Conservation (phyloP, 371 early-diverging fungal species). For the Cokeromyces recurvatus region DNA sequence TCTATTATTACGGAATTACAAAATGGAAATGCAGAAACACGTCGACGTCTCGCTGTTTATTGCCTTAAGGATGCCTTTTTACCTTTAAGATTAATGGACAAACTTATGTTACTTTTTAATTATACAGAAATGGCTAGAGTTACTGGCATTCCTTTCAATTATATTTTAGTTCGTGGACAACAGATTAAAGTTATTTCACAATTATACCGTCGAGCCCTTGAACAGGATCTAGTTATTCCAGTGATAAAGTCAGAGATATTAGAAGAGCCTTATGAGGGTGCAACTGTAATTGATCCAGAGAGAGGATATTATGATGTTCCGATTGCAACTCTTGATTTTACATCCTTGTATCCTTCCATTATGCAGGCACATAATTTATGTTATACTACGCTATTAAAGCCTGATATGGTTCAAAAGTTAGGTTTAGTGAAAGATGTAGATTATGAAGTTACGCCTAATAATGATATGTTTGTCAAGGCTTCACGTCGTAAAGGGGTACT, state of each 20-base stretch:
- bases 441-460: slow-evolving; percentile 87
- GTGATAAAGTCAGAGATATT: slow-evolving; percentile 74
- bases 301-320: slow-evolving; percentile 96
- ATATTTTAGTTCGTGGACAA: slow-evolving; percentile 94
- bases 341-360: slow-evolving; percentile 99
- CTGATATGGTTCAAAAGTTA: slow-evolving; percentile 54
- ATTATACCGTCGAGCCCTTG: slow-evolving; percentile 88
- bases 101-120: slow-evolving; percentile 97
- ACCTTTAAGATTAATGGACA: slow-evolving; percentile 96
- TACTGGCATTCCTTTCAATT: slow-evolving; percentile 97
- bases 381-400: slow-evolving; percentile 90
- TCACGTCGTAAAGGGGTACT: slow-evolving; percentile 84
- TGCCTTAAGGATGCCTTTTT: slow-evolving; percentile 99
- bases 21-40: slow-evolving; percentile 93
- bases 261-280: slow-evolving; percentile 97
- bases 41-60: slow-evolving; percentile 97
- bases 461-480: slow-evolving; percentile 82
- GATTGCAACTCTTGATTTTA: slow-evolving; percentile 99
- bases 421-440: slow-evolving; percentile 74
- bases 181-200: slow-evolving; percentile 98
- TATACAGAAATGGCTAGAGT: slow-evolving; percentile 99
- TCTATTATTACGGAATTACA: slow-evolving; percentile 97
- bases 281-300: slow-evolving; percentile 98
- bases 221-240: slow-evolving; percentile 90
- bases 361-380: slow-evolving; percentile 99